Evolutionary conservation across 1,284 basidiomycete species (phyloP), one percentile per base, ranked within the genome.

Genomic region (Mycena sp.): DNA sequence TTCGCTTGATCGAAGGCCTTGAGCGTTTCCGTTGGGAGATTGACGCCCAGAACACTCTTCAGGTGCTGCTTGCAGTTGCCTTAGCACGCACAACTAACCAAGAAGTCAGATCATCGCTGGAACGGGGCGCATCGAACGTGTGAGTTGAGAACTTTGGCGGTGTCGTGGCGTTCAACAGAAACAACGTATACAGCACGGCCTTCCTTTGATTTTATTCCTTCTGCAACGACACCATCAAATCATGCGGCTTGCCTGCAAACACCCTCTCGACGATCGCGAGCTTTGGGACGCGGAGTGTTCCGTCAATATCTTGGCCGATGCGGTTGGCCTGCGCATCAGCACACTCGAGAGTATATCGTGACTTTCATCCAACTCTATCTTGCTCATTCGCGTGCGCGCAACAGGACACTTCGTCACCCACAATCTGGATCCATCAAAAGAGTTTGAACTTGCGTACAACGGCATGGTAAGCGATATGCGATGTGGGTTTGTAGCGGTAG

Each of bases 21-120:
- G 50, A 52, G 50, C 2, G 16, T 52, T 52, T 52, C 29, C 9
- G n/a, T 40, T 52, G 50, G 50, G 50, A 41, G n/a, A 38, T 52
- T 17, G 50, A 52, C n/a, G 50, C 49, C 1, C 4, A 40, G 6
- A 52, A 52, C 12, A 52, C 50, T 41, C 50, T 52, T 2, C 50
- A 41, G 50, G 50, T 52, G 16, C 37, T 41, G 17, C 23, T 41
- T 41, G 16, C 19, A 11, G 7, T 30, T 4, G 9, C 19, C 37
- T 12, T 37, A 30, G 25, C 10, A 40, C 25, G 38, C 21, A 41
- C 11, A 14, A 28, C n/a, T 52, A 41, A 52, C 12, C 26, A 10
- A 40, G 9, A 28, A 7, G 4, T 28, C 38, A 52, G 50, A 17
- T 41, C 26, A 52, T 52, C 11, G 17, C 38, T n/a, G 50, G 50